A percentile compares a stretch with the other conserved stretches of the same genome.
phyloP scores from a whole-genome alignment of 352 stramenopile species.

The Pythium oligandrum region DNA sequence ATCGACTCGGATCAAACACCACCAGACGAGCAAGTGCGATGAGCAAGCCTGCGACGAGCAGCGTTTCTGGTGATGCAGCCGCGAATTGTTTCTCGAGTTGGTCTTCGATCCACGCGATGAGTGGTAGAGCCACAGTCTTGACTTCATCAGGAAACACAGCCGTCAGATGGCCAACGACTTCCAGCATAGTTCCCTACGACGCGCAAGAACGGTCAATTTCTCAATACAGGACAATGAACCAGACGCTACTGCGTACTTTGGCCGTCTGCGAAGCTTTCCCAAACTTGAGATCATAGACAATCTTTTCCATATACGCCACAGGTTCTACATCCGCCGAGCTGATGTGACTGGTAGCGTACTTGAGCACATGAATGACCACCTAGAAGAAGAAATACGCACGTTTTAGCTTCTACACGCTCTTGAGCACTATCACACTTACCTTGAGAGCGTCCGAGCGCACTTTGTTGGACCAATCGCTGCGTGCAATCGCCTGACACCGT shows the following conservation, averaged over 20 bases:
- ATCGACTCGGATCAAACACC: constrained; percentile 43
- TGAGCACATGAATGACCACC: constrained; percentile 59
- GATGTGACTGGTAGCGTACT: constrained; percentile 28
- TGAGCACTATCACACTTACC: constrained; percentile 9
- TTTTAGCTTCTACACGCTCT: neutral
- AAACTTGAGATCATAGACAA: constrained; percentile 77
- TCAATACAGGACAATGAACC: neutral
- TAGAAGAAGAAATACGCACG: constrained; percentile 5
- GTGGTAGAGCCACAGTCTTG: constrained; percentile 15
- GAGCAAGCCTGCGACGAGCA: constrained; percentile 68
- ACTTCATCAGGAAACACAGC: constrained; percentile 41
- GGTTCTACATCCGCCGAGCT: constrained; percentile 48
- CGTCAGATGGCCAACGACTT: constrained; percentile 57
- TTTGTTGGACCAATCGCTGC: constrained; percentile 56
- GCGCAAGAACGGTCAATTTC: neutral
- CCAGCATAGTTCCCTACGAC: constrained; percentile 46
- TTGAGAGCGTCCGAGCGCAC: constrained; percentile 48
- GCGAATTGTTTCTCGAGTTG: constrained; percentile 72
- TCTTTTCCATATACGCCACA: constrained; percentile 49
- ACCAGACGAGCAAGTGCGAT: constrained; percentile 55
- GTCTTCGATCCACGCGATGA: constrained; percentile 68
- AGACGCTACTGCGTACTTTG: constrained; percentile 23
- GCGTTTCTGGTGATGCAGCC: constrained; percentile 57
- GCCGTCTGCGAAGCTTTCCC: constrained; percentile 62
- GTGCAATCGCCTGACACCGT: constrained; percentile 48